Evolutionary conservation across 2,329 filamentous ascomycete genomes (phyloP), one percentile per base, ranked within the genome.

Genomic region (Penicillium sp.): DNA sequence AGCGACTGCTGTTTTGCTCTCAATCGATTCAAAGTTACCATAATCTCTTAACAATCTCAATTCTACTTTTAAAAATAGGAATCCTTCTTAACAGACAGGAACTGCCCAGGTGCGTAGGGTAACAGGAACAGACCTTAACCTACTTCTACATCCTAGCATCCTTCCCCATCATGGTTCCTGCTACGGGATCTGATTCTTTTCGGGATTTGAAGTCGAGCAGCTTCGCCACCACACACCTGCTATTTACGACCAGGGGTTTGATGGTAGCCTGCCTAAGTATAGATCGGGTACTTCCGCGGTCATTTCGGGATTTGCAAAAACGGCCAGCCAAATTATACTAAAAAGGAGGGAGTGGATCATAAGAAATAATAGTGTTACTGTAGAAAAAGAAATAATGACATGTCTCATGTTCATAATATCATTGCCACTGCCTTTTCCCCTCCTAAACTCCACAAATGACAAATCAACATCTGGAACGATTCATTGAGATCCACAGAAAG

Each of bases 341-440:
- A n/a, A 21, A 40, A 40, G 38, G 10, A 16, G 7, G 16, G 5
- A 14, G 27, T 39, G 11, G 18, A 32, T 5, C 8, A 11, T 9
- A 31, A 6, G 14, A 21, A 44, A 49, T 4, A 42, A 22, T 16
- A 32, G 3, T 32, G 32, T n/a, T 36, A 10, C 4, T 34, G 11
- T 34, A 14, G n/a, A 27, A 47, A 47, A 22, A 52, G 43, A 31
- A 53, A 53, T 43, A 53, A 43, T 43, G 45, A 52, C 50, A 53
- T 53, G 21, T 49, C 50, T 53, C 50, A 53, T 53, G 48, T 53
- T 43, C 50, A 53, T 53, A 49, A 49, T 53, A 48, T 53, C 50
- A 53, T 53, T 49, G 50, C 38, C 44, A 53, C 45, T 49, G 47
- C 44, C 50, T 52, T 48, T 43, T 36, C 44, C 44, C 43, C 50